Conservation (phyloP, 345 rosid genomes). For the Salix arbutifolia region DNA sequence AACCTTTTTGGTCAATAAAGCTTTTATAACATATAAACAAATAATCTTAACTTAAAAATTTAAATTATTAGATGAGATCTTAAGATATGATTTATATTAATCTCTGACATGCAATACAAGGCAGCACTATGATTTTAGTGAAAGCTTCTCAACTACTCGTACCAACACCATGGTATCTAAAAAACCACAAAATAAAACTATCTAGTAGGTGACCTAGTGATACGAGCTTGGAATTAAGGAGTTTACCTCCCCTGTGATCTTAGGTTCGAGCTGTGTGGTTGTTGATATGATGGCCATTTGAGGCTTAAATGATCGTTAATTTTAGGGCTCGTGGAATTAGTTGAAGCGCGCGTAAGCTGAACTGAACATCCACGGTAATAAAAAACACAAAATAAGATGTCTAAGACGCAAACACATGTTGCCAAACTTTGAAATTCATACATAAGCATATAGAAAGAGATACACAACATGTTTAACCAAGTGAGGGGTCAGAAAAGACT, state of each 20-base stretch:
- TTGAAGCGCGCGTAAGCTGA: accelerated
- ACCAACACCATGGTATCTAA: background rate
- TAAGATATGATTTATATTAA: no score
- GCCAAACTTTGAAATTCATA: background rate
- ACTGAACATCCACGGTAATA: accelerated
- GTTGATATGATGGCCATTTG: accelerated
- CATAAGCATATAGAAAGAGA: background rate
- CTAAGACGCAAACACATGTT: background rate
- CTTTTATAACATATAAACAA: no score
- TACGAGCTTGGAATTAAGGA: no score
- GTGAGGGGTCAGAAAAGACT: background rate
- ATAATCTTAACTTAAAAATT: no score
- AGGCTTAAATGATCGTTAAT: no score
- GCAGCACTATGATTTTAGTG: background rate
- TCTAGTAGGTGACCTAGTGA: no score
- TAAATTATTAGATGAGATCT: no score
- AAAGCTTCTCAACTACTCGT: background rate
- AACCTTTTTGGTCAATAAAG: no score
- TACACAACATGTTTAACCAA: background rate
- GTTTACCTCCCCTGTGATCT: accelerated
- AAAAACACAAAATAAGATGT: background rate
- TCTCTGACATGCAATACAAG: no score
- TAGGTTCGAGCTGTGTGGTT: no score
- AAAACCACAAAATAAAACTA: background rate
- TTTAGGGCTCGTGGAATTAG: accelerated